Base-by-base conservation (phyloP, 805 yeast genomes). In the Saccharomycopsis sp. region DNA sequence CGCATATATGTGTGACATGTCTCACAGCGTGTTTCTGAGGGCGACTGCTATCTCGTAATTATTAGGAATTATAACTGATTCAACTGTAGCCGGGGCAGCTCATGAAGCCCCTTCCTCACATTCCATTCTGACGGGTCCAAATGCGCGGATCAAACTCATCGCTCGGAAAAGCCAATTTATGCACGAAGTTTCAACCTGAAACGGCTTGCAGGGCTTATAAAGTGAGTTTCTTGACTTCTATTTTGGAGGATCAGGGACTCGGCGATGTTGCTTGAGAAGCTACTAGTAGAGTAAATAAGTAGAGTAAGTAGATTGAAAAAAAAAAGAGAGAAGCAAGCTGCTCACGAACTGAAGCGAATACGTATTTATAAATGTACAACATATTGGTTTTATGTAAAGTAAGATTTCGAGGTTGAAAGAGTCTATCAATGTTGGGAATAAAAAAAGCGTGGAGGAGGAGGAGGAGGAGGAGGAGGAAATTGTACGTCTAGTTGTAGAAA, bases 401-500 rank as follows among this genome's bases (percentile, higher is more conserved):
- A n/a, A n/a, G n/a, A n/a, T 29, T 29, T 29, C 12, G 5, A 12
- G 5, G 5, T 29, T 29, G 12, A 29, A 29, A 29, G 38, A 7
- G 38, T 29, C 38, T 29, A 29, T 29, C 38, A 29, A 29, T 29
- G 38, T n/a, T n/a, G n/a, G n/a, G n/a, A n/a, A n/a, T n/a, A n/a
- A n/a, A n/a, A n/a, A n/a, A n/a, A n/a, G n/a, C 9, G 38, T 29
- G 38, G 38, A 12, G 5, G 12, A 12, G 38, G 12, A 29, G 12
- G 12, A 29, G 12, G 38, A 29, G 38, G 12, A 29, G 12, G 38
- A 12, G 12, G 38, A 29, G 38, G 9, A 29, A 7, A 29, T 7
- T 29, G 38, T 29, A 17, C 3, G 49, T 12, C 22, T 44, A 17
- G 34, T 25, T 57, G 68, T 89, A 90, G 64, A 91, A 79, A 57